Evolutionary conservation across 768 basidiomycete species (phyloP), one percentile per base, ranked within the genome.

Genomic region (Kondoa subrosea): DNA sequence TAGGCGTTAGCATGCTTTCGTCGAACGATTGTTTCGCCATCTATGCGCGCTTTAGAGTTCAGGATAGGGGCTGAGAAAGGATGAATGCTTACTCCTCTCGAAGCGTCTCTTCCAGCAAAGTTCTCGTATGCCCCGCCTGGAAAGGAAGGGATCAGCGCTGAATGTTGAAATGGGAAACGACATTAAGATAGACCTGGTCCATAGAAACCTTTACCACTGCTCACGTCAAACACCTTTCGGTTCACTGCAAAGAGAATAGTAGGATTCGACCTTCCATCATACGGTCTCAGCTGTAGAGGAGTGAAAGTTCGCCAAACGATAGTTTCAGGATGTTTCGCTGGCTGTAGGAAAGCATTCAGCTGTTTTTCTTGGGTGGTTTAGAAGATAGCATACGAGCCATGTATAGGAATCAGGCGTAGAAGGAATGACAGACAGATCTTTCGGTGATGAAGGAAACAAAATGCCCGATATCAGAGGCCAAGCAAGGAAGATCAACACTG

Each of bases 51-150:
- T 21, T 64, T 30, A 26, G n/a, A 56, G 34, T 64, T 34, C 27
- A 25, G 4, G 12, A 57, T 15, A 21, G 21, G 12, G 21, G 12
- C 8, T 8, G 8, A 34, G 31, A 32, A 29, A 67, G 40, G 58
- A 57, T 4, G 34, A 30, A 27, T 61, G 34, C 32, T 67, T 17
- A 70, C 92, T 2, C 93, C 92, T 40, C 92, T 81, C 17, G 89
- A 92, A 1, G 93, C 93, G 78, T 99, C 93, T 62, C 92, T 79
- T 3, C 93, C 95, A 1, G 95, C 92, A 80, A 99, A 97, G 78
- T 92, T 93, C 32, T 90, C 91, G 75, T 96, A 96, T 83, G 91
- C 89, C 0, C 92, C 93, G 73, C 85, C 93, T 95, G 72, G 31
- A 56, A 59, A 29, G 1, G 30, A 21, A 50, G 27, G 32, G 65